phyloP scores from a whole-genome alignment of 1,284 basidiomycete genomes.

The Takashimella tepidaria region DNA sequence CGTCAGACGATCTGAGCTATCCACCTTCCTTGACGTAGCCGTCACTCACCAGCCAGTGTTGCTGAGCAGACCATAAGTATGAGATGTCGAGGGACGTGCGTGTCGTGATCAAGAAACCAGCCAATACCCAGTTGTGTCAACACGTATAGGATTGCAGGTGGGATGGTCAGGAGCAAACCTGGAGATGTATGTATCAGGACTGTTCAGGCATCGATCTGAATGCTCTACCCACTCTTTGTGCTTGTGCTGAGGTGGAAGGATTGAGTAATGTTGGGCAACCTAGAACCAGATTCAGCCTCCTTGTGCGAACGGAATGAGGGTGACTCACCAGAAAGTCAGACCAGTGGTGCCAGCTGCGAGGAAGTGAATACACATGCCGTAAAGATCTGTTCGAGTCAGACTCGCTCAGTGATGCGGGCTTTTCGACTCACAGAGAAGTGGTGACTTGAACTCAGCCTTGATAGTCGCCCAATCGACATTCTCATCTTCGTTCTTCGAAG shows the following conservation, averaged over 20 bases:
- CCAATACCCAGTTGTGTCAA: not conserved
- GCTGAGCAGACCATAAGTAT: constrained; percentile 5
- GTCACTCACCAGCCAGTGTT: constrained; percentile 16
- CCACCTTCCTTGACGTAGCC: constrained; percentile 5
- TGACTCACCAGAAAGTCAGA: no score
- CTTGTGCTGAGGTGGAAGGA: constrained; percentile 10
- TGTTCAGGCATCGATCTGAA: no score
- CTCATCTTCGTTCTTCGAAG: constrained; percentile 10
- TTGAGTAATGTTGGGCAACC: constrained; percentile 13
- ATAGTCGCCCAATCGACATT: constrained; percentile 18
- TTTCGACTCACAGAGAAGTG: constrained; percentile 15
- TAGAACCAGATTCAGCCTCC: constrained; percentile 24
- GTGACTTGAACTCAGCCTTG: constrained; percentile 11
- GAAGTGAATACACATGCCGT: no score
- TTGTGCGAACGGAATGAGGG: not conserved
- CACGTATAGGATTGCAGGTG: not conserved
- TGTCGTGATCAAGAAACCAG: not conserved
- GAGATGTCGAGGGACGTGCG: not conserved
- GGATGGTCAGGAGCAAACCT: not conserved
- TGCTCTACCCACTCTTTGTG: no score
- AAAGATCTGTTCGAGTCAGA: no score
- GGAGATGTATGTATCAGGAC: no score
- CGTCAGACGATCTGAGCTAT: no score
- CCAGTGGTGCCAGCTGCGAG: no score
- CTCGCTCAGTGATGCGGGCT: no score